Percentiles rank a stretch among this genome's conserved stretches.
Evolutionary conservation across 2,329 filamentous ascomycete species (phyloP).

Genomic region (Alternaria arbusti): DNA sequence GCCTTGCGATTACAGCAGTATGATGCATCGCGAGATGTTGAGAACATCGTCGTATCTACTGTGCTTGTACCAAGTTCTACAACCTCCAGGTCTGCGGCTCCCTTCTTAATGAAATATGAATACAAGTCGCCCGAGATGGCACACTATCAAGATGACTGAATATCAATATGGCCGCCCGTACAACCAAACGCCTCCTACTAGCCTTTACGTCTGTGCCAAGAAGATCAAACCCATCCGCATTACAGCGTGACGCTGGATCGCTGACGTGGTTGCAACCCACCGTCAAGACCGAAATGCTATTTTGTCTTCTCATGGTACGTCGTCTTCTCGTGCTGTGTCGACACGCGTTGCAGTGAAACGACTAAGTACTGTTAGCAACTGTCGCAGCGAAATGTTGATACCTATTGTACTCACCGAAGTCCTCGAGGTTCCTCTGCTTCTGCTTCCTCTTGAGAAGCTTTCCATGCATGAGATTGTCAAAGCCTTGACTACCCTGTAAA

Average conservation of each 20-base stretch:
- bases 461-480: conserved; percentile 93
- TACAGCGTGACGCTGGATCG: not conserved
- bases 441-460: conserved; percentile 81
- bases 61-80: not conserved
- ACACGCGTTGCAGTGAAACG: conserved; percentile 87
- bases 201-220: not conserved
- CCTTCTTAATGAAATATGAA: not conserved
- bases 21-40: not conserved
- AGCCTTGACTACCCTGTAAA: conserved; percentile 77
- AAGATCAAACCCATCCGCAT: not conserved
- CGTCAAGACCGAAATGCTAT: conserved; percentile 54
- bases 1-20: not conserved
- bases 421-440: conserved; percentile 85
- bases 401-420: conserved; percentile 73
- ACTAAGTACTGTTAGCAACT: conserved; percentile 66
- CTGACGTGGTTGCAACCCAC: not conserved
- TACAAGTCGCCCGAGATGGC: not conserved
- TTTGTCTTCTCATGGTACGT: conserved; percentile 76
- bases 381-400: not conserved
- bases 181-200: not conserved
- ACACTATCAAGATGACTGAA: not conserved
- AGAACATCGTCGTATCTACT: not conserved
- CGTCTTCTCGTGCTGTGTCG: conserved; percentile 89
- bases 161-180: not conserved
- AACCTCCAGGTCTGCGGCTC: not conserved